Evolutionary conservation across 139 green algal genomes (phyloP).

Genomic region (Pedinophyceae sp.): DNA sequence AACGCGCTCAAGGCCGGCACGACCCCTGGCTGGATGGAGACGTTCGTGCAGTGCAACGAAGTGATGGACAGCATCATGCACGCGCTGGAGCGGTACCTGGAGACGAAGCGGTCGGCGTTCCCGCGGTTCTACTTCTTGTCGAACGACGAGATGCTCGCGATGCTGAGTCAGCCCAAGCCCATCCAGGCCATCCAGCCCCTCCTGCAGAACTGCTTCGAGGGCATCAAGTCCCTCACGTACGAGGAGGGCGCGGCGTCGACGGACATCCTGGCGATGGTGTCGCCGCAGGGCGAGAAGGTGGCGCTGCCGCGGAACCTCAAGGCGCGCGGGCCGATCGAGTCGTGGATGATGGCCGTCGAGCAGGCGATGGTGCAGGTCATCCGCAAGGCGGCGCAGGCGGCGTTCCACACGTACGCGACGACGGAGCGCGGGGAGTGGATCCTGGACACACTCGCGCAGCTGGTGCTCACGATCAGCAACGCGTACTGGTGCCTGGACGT

Average conservation of each 20-base stretch:
- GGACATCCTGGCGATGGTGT: constrained; percentile 9
- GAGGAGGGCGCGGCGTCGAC: constrained; percentile 3
- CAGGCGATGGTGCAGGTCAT: constrained; percentile 5
- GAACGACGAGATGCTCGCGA: constrained; percentile 18
- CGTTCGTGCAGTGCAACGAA: constrained; percentile 44
- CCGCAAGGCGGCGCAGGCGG: too few species aligned
- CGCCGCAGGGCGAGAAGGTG: constrained; percentile 5
- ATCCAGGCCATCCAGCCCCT: constrained; percentile 10
- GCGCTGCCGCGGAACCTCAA: constrained; percentile 4
- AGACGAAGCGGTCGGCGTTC: constrained; percentile 22
- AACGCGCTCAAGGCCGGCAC: constrained; percentile 6
- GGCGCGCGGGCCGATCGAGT: constrained; percentile 8
- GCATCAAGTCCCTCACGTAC: constrained; percentile 9
- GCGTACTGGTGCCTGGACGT: constrained; percentile 9
- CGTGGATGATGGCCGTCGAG: constrained; percentile 7
- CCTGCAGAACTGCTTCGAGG: constrained; percentile 13
- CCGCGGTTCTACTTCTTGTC: constrained; percentile 18
- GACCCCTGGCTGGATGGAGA: constrained; percentile 27
- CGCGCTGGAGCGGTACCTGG: constrained; percentile 49
- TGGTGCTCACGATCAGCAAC: not conserved
- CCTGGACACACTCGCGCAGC: not conserved
- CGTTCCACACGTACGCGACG: too few species aligned
- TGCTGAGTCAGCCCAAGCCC: constrained; percentile 11
- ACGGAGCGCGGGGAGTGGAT: constrained; percentile 5
- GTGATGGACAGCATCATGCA: constrained; percentile 50